Evolutionary conservation across 179 eudicot genomes (phyloP), one percentile per base, ranked within the genome.

Genomic region (Silene noctiflora): DNA sequence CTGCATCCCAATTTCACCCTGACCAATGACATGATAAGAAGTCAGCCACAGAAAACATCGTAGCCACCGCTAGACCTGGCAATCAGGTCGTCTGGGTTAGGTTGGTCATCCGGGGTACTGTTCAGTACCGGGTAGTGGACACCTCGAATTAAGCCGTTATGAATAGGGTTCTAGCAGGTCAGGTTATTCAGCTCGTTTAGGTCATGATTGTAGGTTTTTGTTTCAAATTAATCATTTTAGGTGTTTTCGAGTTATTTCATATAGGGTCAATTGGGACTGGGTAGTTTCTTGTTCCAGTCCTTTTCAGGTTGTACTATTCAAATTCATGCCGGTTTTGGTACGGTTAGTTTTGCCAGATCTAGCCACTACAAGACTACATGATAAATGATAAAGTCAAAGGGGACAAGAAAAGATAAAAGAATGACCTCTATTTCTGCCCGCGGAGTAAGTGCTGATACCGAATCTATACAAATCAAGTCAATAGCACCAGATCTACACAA

Each of bases 1-100:
- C 82, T 91, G 98, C 98, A 91, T 91, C 68, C 98, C 98, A 58
- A 94, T 94, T 82, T 94, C 98, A 67, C 98, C 98, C 97, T 91
- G 42, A 51, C 74, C 21, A 79, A 71, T 73, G 82, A 67, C 58
- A 73, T 59, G 4, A 72, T n/a, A 59, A 71, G 9, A 67, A 72
- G 67, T 83, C 75, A 78, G 73, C 64, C 72, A 74, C 35, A 55
- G 62, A 42, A 55, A 33, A 53, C 14, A n/a, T 72, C 13, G 69
- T 53, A 19, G 60, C 24, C 56, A 70, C 17, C 31, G 55, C 55
- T 53, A 53, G 58, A 53, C 19, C 58, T 13, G 19, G 58, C 58
- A 53, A 53, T 53, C 17, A 16, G 17, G 17, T 51, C 58, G 19
- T 53, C 4, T 16, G 58, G 58, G 58, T 53, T 53, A 13, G 58